A percentile compares a stretch with the other conserved stretches of the same genome.
These are phyloP conservation scores for Austroboletus festivus DNA, from an alignment of 768 basidiomycete species.

Conservation along the genomic window DNA sequence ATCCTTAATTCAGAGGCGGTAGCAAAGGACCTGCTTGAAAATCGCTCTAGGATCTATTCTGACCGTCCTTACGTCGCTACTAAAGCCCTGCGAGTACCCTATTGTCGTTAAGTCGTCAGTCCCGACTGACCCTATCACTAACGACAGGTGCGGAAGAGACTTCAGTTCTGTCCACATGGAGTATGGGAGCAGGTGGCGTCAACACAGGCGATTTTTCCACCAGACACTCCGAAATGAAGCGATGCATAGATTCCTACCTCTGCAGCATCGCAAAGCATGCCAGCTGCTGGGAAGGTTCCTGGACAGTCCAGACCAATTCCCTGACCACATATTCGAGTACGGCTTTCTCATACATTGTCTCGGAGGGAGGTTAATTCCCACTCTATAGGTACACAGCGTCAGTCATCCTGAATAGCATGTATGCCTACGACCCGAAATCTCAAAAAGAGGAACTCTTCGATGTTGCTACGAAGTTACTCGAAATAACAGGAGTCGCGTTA, in stretches of 20 bases:
- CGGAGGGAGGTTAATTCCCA: background rate
- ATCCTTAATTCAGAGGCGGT: constrained; percentile 3
- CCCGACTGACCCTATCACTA: background rate
- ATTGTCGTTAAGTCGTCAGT: background rate
- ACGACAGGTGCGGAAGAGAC: background rate
- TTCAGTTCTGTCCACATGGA: constrained; percentile 5
- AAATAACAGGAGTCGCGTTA: background rate
- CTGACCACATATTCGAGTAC: constrained; percentile 26
- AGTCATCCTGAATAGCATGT: background rate
- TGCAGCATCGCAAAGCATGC: constrained; percentile 25
- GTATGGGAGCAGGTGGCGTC: background rate
- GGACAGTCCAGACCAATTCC: constrained; percentile 28
- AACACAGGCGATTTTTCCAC: constrained; percentile 15
- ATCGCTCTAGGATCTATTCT: background rate
- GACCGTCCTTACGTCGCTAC: background rate
- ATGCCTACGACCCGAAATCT: background rate
- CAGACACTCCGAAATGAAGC: constrained; percentile 13
- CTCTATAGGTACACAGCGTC: background rate
- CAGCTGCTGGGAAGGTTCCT: constrained; percentile 29
- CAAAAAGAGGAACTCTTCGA: background rate
- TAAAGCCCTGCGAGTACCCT: background rate
- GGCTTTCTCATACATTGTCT: background rate
- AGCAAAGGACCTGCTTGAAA: background rate
- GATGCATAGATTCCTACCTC: constrained; percentile 21
- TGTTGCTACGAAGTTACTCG: background rate